Percentiles rank a stretch among this genome's conserved stretches.
Evolutionary conservation across 163 green algal genomes (phyloP).

Genomic region (Chlamydomonas reinhardtii): DNA sequence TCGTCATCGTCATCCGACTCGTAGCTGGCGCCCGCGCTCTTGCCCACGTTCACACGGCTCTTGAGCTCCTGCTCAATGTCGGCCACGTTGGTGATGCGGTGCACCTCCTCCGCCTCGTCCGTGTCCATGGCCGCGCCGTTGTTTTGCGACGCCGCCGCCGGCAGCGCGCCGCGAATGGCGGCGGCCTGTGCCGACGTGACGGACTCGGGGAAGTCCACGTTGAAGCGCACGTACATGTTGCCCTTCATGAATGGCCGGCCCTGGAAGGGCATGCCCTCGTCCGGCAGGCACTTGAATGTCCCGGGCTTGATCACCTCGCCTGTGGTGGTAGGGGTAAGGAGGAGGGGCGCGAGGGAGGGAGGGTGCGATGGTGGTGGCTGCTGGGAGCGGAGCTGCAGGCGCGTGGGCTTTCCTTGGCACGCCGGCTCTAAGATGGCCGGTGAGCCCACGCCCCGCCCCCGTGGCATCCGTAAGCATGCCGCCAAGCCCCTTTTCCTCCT

Average conservation of each 20-base stretch:
- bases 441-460: too few relatives aligned
- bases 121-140: conserved; percentile 63
- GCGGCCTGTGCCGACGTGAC: conserved; percentile 21
- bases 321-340: neutral
- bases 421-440: too few relatives aligned
- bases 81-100: conserved; percentile 64
- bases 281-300: conserved; percentile 83
- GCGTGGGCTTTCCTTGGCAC: too few relatives aligned
- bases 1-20: conserved; percentile 84
- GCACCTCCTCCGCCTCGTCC: conserved; percentile 74
- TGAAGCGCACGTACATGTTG: conserved; percentile 98
- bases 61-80: conserved; percentile 94
- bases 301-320: conserved; percentile 95
- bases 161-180: conserved; percentile 54
- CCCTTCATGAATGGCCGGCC: conserved; percentile 94
- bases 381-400: too few relatives aligned
- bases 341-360: neutral
- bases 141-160: conserved; percentile 4
- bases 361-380: too few relatives aligned
- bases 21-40: conserved; percentile 59
- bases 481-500: too few relatives aligned
- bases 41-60: conserved; percentile 67
- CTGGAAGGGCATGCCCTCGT: conserved; percentile 98
- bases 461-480: too few relatives aligned
- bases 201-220: conserved; percentile 89